Conservation (phyloP, 1,139 yeast species). For the Zhuliangozyma parablackwelliae region DNA sequence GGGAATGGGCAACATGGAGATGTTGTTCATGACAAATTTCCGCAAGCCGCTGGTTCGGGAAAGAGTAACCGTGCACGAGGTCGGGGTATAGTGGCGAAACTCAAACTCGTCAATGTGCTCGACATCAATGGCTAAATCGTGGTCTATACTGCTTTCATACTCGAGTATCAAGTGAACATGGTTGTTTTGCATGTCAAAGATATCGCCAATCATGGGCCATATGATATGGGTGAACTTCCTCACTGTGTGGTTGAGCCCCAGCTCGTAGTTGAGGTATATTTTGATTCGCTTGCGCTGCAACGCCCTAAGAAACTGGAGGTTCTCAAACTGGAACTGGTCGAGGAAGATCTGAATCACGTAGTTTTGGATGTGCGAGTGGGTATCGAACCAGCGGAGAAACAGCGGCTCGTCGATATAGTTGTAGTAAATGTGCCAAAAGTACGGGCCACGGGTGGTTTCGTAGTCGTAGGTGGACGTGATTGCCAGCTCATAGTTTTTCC, state of each 20-base stretch:
- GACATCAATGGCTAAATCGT: slow-evolving; percentile 2
- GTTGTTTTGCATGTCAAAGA: slow-evolving; percentile 5
- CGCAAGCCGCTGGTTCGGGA: background rate
- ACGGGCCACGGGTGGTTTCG: slow-evolving; percentile 7
- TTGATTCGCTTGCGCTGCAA: slow-evolving; percentile 5
- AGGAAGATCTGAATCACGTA: slow-evolving; percentile 7
- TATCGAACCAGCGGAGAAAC: slow-evolving; percentile 5
- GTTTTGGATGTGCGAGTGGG: slow-evolving; percentile 5
- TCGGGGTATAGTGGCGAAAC: slow-evolving; percentile 7
- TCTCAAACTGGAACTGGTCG: slow-evolving; percentile 7
- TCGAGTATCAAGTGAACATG: slow-evolving; percentile 5
- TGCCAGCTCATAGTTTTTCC: slow-evolving; percentile 7
- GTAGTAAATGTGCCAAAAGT: slow-evolving; percentile 8
- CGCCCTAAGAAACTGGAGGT: slow-evolving; percentile 2
- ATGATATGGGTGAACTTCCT: slow-evolving; percentile 6
- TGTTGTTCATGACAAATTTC: slow-evolving; percentile 4
- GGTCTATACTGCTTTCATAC: slow-evolving; percentile 7
- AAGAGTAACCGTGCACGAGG: slow-evolving; percentile 3
- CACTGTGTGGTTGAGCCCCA: slow-evolving; percentile 6
- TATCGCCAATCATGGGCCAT: slow-evolving; percentile 7
- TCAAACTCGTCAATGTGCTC: slow-evolving; percentile 4
- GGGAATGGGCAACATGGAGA: slow-evolving; percentile 5
- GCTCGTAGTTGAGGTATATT: slow-evolving; percentile 7
- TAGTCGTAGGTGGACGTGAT: slow-evolving; percentile 7
- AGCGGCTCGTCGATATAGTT: slow-evolving; percentile 3